Conservation (phyloP, 2,329 filamentous ascomycete genomes). For the Fusarium heterosporum region DNA sequence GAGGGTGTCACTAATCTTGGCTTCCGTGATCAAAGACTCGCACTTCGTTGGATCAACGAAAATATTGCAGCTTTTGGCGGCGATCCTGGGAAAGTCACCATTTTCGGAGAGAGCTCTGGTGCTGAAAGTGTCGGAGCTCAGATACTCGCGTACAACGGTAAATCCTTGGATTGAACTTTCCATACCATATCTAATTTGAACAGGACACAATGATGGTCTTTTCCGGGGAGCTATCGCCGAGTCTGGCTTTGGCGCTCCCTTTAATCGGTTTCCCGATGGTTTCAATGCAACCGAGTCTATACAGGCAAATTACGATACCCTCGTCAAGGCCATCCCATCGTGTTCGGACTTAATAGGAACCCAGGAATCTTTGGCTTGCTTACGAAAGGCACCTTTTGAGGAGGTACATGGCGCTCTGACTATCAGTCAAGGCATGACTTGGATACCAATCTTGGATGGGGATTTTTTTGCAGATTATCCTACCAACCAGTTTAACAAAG, state of each 20-base stretch:
- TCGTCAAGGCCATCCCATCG: constrained; percentile 46
- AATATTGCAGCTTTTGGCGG: constrained; percentile 61
- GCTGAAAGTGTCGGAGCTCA: constrained; percentile 42
- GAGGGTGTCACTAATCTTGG: constrained; percentile 63
- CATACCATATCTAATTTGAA: not conserved
- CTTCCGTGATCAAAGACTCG: constrained; percentile 60
- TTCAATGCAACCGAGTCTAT: constrained; percentile 47
- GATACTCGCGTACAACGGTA: constrained; percentile 49
- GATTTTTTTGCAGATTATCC: constrained; percentile 52
- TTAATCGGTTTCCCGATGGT: constrained; percentile 46
- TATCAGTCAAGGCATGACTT: constrained; percentile 6
- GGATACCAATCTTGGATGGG: constrained; percentile 50
- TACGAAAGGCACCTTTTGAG: constrained; percentile 46
- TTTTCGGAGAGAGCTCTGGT: constrained; percentile 65
- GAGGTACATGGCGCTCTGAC: constrained; percentile 44
- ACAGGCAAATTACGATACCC: constrained; percentile 46
- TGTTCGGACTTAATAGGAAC: constrained; percentile 41
- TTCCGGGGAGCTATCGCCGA: constrained; percentile 64
- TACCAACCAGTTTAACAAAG: constrained; percentile 48
- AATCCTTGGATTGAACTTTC: not conserved
- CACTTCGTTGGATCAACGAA: constrained; percentile 60
- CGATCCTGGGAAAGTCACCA: constrained; percentile 58
- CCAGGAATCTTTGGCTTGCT: constrained; percentile 43
- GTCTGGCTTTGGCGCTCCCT: constrained; percentile 57
- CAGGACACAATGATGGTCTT: constrained; percentile 60